Conservation (phyloP, 2,329 filamentous ascomycete species). For the Sporothrix euskadiensis region DNA sequence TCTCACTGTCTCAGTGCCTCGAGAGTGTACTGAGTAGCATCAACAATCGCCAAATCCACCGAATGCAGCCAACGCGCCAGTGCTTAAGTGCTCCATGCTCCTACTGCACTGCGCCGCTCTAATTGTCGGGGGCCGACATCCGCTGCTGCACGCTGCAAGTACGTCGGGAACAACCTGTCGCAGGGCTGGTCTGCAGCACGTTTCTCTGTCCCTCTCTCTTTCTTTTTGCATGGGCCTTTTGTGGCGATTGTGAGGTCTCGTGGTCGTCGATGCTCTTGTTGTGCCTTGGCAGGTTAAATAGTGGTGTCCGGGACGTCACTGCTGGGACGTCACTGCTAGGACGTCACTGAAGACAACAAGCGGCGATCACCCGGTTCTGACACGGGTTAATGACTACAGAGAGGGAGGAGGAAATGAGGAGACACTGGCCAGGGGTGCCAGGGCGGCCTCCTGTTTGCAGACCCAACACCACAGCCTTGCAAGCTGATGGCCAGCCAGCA, state of each 20-base stretch:
- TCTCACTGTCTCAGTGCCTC: background rate
- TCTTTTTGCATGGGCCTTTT: background rate
- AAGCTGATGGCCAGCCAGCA: background rate
- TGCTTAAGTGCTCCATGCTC: background rate
- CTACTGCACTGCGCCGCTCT: slow-evolving; percentile 1
- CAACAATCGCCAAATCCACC: background rate
- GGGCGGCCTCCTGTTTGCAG: background rate
- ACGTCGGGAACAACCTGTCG: background rate
- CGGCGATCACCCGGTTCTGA: background rate
- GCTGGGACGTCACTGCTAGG: background rate
- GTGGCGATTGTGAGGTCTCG: background rate
- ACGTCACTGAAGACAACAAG: background rate
- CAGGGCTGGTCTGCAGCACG: slow-evolving; percentile 13
- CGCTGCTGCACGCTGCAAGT: background rate
- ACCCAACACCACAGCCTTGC: slow-evolving; percentile 9
- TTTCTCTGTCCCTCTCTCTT: background rate
- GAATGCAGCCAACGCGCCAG: background rate
- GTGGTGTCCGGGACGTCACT: background rate
- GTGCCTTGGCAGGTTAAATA: background rate
- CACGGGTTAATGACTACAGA: background rate
- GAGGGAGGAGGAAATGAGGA: background rate
- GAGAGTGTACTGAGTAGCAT: background rate
- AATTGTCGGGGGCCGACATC: background rate
- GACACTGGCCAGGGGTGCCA: background rate
- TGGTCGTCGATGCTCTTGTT: background rate